Evolutionary conservation across 2,329 filamentous ascomycete genomes (phyloP).

Genomic region (Fusarium virguliforme): DNA sequence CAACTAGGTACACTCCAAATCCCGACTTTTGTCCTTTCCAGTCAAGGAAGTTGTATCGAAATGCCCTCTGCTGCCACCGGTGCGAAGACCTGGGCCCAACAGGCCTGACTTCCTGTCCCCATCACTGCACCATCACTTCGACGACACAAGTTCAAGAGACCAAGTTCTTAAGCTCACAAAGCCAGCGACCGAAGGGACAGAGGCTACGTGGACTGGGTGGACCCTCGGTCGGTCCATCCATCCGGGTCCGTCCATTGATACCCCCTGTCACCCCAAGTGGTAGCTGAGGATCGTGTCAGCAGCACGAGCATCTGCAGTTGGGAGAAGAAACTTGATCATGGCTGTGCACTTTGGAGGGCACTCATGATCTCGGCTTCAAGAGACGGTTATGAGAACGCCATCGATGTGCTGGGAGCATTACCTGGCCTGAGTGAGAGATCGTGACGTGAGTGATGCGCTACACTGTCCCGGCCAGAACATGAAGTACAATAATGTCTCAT

Average conservation of each 20-base stretch:
- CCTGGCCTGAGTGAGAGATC: background rate
- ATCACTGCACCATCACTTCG: background rate
- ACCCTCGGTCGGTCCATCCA: slow-evolving; percentile 31
- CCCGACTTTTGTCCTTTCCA: background rate
- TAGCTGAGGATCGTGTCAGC: slow-evolving; percentile 32
- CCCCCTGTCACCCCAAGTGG: slow-evolving; percentile 28
- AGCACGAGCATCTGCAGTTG: slow-evolving; percentile 14
- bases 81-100: background rate
- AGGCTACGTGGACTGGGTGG: slow-evolving; percentile 26
- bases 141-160: background rate
- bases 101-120: background rate
- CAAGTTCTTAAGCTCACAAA: background rate
- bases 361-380: slow-evolving; percentile 8
- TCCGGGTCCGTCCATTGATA: slow-evolving; percentile 38
- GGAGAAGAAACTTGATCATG: slow-evolving; percentile 17
- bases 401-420: too few relatives aligned
- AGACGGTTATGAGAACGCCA: background rate
- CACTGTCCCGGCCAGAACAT: background rate
- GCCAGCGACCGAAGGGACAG: slow-evolving; percentile 1
- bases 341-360: background rate
- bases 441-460: background rate
- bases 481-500: too few relatives aligned
- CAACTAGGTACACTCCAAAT: slow-evolving; percentile 4
- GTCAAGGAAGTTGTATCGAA: slow-evolving; percentile 1
- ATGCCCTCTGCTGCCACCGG: slow-evolving; percentile 1